A percentile compares a stretch with the other conserved stretches of the same genome.
Conservation (phyloP, 768 basidiomycete species). For the Kwoniella botswanensis region DNA sequence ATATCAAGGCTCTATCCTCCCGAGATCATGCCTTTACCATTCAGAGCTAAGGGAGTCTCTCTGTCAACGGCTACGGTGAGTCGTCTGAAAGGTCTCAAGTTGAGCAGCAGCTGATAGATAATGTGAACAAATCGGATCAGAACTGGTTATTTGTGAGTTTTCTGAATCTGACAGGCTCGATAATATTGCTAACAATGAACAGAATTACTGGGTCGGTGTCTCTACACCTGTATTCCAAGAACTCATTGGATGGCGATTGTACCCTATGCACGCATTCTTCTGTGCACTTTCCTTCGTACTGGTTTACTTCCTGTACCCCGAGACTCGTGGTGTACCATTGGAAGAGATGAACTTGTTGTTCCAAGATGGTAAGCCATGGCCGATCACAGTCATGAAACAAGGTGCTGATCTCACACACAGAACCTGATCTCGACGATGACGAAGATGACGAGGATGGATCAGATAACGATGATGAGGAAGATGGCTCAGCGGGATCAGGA, state of each 20-base stretch:
- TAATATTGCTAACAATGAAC: conserved; percentile 45
- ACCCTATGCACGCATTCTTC: conserved; percentile 95
- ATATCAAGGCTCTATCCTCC: conserved; percentile 53
- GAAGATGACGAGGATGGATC: conserved; percentile 33
- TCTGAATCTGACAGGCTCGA: not conserved
- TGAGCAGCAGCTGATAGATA: not conserved
- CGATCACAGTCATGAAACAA: not conserved
- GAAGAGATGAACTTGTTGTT: conserved; percentile 57
- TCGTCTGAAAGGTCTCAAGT: not conserved
- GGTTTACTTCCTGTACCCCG: conserved; percentile 57
- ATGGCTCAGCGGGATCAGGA: conserved; percentile 28
- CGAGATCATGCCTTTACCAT: conserved; percentile 82
- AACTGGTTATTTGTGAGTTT: conserved; percentile 63
- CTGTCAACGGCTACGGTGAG: conserved; percentile 80
- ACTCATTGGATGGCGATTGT: conserved; percentile 83
- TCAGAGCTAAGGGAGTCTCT: conserved; percentile 95
- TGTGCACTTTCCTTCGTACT: conserved; percentile 84
- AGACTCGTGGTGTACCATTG: conserved; percentile 52
- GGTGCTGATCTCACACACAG: conserved; percentile 9
- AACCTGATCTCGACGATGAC: conserved; percentile 46
- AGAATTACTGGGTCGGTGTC: conserved; percentile 86
- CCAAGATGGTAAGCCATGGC: conserved; percentile 44
- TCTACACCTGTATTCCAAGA: conserved; percentile 86
- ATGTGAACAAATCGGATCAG: conserved; percentile 24
- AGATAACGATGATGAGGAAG: conserved; percentile 45